These are phyloP conservation scores for Aspergillus ostianus DNA, from an alignment of 495 filamentous ascomycete genomes.

Conservation along the genomic window DNA sequence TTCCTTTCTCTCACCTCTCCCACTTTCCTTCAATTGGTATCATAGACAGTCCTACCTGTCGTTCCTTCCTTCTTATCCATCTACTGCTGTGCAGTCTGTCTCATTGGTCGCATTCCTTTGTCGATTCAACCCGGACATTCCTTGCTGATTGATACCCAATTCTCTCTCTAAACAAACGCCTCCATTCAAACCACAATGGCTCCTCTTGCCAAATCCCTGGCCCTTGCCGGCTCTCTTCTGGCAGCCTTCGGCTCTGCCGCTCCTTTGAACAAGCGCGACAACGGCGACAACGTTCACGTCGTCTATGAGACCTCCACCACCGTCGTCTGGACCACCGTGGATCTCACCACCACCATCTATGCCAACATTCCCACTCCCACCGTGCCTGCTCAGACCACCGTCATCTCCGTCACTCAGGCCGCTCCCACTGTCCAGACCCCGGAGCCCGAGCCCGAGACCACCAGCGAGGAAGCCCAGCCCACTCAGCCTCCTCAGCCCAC, in stretches of 20 bases:
- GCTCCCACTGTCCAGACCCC: constrained; percentile 10
- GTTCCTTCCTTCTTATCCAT: constrained; percentile 24
- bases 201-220: constrained; percentile 42
- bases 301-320: constrained; percentile 30
- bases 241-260: constrained; percentile 35
- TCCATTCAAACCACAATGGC: constrained; percentile 34
- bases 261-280: constrained; percentile 41
- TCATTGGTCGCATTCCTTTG: constrained; percentile 18
- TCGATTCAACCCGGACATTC: constrained; percentile 15
- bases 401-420: constrained; percentile 15
- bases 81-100: constrained; percentile 41
- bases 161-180: constrained; percentile 4
- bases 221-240: constrained; percentile 41
- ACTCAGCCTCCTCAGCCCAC: not conserved
- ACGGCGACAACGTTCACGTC: constrained; percentile 37
- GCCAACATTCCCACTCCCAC: constrained; percentile 19
- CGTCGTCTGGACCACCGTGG: constrained; percentile 39
- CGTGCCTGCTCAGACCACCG: constrained; percentile 10
- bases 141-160: constrained; percentile 4
- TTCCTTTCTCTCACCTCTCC: constrained; percentile 13
- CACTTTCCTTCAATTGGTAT: constrained; percentile 8
- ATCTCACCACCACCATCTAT: constrained; percentile 44
- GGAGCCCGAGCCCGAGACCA: not conserved
- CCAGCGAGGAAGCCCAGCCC: not conserved
- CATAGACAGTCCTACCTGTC: constrained; percentile 14